Conservation (phyloP, 1,284 basidiomycete genomes). For the Golubevia sp. region DNA sequence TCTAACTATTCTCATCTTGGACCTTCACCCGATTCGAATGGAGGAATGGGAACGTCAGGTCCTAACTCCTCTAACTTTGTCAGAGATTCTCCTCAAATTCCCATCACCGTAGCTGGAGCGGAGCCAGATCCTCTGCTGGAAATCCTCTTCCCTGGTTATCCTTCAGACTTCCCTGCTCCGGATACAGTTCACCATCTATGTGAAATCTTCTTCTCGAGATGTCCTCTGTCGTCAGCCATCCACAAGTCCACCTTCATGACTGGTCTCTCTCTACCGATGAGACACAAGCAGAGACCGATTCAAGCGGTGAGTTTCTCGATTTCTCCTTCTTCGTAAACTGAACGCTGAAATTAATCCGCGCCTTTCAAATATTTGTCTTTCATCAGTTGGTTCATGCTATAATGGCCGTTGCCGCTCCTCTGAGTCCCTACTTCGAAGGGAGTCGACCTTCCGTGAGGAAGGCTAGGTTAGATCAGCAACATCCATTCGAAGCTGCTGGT, state of each 20-base stretch:
- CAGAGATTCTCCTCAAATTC: no score
- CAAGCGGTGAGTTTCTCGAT: no score
- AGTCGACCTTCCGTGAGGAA: neutral
- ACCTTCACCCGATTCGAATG: neutral
- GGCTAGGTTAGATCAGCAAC: neutral
- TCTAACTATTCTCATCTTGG: neutral
- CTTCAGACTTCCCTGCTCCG: slow-evolving; percentile 10
- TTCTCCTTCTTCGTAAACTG: no score
- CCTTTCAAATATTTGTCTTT: no score
- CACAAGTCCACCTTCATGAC: slow-evolving; percentile 15
- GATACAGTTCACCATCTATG: slow-evolving; percentile 8
- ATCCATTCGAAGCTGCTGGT: neutral
- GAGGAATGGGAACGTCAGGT: neutral
- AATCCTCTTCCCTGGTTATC: slow-evolving; percentile 13
- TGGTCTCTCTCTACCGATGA: slow-evolving; percentile 1
- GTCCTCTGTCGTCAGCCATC: slow-evolving; percentile 10
- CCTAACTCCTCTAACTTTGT: neutral
- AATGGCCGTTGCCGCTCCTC: slow-evolving; percentile 9
- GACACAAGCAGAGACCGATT: slow-evolving; percentile 9
- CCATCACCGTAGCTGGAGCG: neutral
- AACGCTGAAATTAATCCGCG: no score
- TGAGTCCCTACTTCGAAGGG: slow-evolving; percentile 12
- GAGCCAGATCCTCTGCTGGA: slow-evolving; percentile 11
- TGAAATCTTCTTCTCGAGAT: slow-evolving; percentile 15
- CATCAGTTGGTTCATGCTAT: slow-evolving; percentile 17